Conservation (phyloP, 129 eudicot species). For the Solidago caesia region DNA sequence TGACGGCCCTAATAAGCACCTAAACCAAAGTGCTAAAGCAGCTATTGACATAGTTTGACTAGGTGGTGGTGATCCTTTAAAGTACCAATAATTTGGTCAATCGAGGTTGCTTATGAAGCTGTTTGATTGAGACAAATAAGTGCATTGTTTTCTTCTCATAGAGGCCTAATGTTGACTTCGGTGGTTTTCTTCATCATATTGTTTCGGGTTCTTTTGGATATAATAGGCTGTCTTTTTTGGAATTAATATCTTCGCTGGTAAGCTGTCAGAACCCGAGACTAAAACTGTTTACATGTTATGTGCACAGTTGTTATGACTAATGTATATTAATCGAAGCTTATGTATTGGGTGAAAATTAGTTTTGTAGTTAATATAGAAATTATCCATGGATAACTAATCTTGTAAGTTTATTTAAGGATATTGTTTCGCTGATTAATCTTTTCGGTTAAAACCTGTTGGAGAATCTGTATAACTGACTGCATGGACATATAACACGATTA, state of each 20-base stretch:
- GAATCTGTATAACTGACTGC: neutral
- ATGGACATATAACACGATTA: neutral
- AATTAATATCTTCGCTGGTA: neutral
- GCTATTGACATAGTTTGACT: neutral
- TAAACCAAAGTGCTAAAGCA: neutral
- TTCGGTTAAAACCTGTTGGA: neutral
- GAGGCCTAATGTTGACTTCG: constrained; percentile 1
- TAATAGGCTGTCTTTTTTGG: constrained; percentile 5
- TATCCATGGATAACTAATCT: neutral
- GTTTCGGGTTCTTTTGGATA: neutral
- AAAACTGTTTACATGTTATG: neutral
- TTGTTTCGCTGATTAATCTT: neutral
- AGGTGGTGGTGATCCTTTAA: neutral
- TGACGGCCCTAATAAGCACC: too few relatives aligned
- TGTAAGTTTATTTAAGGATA: neutral
- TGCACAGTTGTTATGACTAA: neutral
- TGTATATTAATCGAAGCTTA: neutral
- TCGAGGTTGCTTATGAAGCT: neutral
- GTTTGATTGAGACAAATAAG: neutral
- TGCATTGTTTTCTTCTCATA: neutral
- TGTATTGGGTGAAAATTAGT: neutral
- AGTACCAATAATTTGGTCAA: constrained; percentile 1
- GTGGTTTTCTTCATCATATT: neutral
- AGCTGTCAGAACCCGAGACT: neutral
- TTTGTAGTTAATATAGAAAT: neutral